These are phyloP conservation scores for Begonia peltatifolia DNA, from an alignment of 306 rosid genomes.

Conservation along the genomic window DNA sequence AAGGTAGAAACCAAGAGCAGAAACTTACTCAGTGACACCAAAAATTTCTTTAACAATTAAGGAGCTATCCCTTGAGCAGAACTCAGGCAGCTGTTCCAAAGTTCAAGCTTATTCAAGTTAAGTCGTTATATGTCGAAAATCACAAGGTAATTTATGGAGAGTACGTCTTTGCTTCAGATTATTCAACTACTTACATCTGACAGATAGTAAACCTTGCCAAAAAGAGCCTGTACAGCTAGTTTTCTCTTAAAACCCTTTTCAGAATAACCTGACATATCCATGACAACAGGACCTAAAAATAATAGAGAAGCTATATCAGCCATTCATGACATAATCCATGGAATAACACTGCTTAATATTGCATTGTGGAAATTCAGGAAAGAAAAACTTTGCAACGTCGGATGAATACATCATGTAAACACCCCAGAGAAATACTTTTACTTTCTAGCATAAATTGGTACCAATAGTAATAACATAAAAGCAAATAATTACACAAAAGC, in stretches of 20 bases:
- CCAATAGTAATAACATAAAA: too few species aligned
- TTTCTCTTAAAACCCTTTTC: conserved; percentile 97
- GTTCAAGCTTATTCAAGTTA: neutral
- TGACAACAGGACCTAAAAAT: conserved; percentile 77
- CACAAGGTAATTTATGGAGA: conserved; percentile 1
- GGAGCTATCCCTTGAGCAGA: conserved; percentile 77
- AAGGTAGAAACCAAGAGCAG: conserved; percentile 11
- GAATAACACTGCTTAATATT: too few species aligned
- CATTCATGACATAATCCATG: too few species aligned
- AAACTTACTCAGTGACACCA: conserved; percentile 85
- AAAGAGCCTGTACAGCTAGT: conserved; percentile 78
- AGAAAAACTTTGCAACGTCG: too few species aligned
- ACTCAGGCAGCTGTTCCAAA: conserved; percentile 63
- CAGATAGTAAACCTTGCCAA: conserved; percentile 84
- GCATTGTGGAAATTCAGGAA: too few species aligned
- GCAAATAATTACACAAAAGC: too few species aligned
- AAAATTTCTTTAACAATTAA: conserved; percentile 78
- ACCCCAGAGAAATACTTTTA: too few species aligned
- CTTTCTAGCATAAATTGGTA: too few species aligned
- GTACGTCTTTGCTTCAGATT: neutral
- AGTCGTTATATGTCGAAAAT: conserved; percentile 1
- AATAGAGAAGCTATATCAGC: conserved; percentile 2
- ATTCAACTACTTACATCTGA: conserved; percentile 57
- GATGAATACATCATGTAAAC: too few species aligned
- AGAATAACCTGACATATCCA: conserved; percentile 73